Conservation (phyloP, 805 yeast species). For the Ogataea populi-albae region DNA sequence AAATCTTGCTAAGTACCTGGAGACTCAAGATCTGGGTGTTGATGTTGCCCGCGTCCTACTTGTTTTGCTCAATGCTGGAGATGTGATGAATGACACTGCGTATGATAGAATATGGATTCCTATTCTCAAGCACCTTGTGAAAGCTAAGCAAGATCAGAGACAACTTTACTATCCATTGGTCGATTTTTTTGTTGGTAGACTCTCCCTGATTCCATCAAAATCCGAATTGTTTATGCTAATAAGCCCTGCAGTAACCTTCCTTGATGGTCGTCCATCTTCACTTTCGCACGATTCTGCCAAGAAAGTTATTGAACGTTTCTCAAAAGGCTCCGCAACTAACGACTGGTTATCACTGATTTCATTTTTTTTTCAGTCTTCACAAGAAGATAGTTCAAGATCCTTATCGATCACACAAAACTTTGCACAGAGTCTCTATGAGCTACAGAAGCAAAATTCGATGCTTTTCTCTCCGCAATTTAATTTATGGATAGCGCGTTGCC, state of each 20-base stretch:
- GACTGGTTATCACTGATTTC: slow-evolving; percentile 11
- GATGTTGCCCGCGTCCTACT: slow-evolving; percentile 32
- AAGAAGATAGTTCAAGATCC: background rate
- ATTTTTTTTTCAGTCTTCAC: slow-evolving; percentile 1
- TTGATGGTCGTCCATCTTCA: background rate
- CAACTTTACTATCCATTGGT: background rate
- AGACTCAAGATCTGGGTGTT: slow-evolving; percentile 12
- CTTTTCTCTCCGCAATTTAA: slow-evolving; percentile 17
- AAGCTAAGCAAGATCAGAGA: slow-evolving; percentile 1
- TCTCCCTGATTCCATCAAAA: background rate
- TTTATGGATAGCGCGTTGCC: slow-evolving; percentile 32
- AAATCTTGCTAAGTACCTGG: slow-evolving; percentile 25
- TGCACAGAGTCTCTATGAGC: slow-evolving; percentile 21
- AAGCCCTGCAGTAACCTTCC: slow-evolving; percentile 2
- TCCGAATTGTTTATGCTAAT: slow-evolving; percentile 2
- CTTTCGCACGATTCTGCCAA: too few species aligned
- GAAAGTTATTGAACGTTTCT: slow-evolving; percentile 1
- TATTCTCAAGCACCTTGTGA: slow-evolving; percentile 16
- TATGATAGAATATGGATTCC: slow-evolving; percentile 21
- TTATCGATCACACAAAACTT: slow-evolving; percentile 3
- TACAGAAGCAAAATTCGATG: slow-evolving; percentile 10
- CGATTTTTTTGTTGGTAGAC: slow-evolving; percentile 1
- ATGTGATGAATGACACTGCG: slow-evolving; percentile 3
- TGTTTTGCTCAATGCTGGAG: slow-evolving; percentile 12
- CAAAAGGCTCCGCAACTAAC: background rate